Percentiles rank a stretch among this genome's conserved stretches.
These are phyloP conservation scores for Phytophthora fragariae DNA, from an alignment of 352 stramenopile species.

Conservation along the genomic window DNA sequence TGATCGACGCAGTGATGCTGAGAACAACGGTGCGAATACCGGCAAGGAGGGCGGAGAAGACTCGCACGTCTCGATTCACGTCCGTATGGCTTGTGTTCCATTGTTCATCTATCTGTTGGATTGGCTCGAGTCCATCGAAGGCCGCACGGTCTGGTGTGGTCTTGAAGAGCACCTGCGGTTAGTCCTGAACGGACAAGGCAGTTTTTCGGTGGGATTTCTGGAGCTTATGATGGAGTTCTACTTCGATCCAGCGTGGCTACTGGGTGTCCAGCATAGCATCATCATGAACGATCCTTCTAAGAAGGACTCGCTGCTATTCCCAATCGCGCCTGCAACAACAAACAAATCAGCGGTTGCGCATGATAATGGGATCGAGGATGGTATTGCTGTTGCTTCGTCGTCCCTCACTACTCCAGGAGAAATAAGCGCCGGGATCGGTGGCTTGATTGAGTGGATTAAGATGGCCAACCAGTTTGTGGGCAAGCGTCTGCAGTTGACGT, in stretches of 20 bases:
- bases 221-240: constrained; percentile 91
- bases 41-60: constrained; percentile 4
- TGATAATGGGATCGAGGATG: constrained; percentile 62
- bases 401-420: constrained; percentile 26
- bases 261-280: constrained; percentile 81
- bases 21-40: constrained; percentile 5
- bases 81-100: constrained; percentile 67
- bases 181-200: constrained; percentile 78
- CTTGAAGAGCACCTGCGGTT: constrained; percentile 79
- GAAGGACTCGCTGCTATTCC: constrained; percentile 77
- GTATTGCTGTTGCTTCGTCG: constrained; percentile 40
- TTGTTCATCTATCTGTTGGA: constrained; percentile 80
- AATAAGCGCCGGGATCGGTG: constrained; percentile 40
- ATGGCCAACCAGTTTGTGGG: constrained; percentile 66
- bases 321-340: constrained; percentile 50
- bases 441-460: constrained; percentile 77
- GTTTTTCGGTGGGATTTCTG: constrained; percentile 71
- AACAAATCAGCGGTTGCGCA: constrained; percentile 45
- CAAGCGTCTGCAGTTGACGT: constrained; percentile 72
- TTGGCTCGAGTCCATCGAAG: constrained; percentile 86
- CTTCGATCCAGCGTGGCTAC: constrained; percentile 65
- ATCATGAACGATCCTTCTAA: constrained; percentile 88
- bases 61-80: constrained; percentile 34
- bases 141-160: constrained; percentile 84
- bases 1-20: constrained; percentile 21